phyloP scores from a whole-genome alignment of 495 filamentous ascomycete genomes.

The Podospora conica region DNA sequence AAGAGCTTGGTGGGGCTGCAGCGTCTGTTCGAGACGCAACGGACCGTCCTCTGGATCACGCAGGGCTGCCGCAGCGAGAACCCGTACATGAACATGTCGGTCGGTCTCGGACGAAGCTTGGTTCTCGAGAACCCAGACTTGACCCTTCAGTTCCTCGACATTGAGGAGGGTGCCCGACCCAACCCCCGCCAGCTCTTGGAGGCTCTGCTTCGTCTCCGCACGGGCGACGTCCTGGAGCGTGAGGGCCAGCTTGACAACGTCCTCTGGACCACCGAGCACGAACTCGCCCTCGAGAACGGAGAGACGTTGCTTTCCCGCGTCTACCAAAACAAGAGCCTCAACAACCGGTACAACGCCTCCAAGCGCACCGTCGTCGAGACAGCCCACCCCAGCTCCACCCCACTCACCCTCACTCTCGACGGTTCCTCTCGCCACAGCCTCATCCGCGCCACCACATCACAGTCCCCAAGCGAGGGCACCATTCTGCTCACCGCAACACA shows the following conservation, averaged over 20 bases:
- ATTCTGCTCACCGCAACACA: background rate
- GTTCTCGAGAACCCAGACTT: conserved; percentile 22
- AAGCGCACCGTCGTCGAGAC: background rate
- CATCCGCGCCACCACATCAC: background rate
- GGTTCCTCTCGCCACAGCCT: background rate
- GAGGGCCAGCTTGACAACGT: background rate
- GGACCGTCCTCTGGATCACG: conserved; percentile 40
- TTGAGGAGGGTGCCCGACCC: conserved; percentile 10
- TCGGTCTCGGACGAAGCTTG: conserved; percentile 13
- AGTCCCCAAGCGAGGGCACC: background rate
- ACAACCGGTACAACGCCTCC: background rate
- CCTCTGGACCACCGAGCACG: background rate
- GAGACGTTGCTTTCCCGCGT: background rate
- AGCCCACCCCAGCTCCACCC: background rate
- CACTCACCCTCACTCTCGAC: background rate
- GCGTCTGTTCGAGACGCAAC: conserved; percentile 24
- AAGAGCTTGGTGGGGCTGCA: conserved; percentile 15
- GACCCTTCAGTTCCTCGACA: conserved; percentile 26
- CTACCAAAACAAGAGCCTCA: background rate
- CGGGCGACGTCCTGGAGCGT: background rate
- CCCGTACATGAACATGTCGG: conserved; percentile 15
- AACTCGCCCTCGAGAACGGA: background rate
- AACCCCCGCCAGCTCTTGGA: background rate
- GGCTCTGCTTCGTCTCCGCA: background rate
- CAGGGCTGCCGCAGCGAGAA: conserved; percentile 11